Base-by-base conservation (phyloP, 208 protist species). In the Leishmania lainsoni region DNA sequence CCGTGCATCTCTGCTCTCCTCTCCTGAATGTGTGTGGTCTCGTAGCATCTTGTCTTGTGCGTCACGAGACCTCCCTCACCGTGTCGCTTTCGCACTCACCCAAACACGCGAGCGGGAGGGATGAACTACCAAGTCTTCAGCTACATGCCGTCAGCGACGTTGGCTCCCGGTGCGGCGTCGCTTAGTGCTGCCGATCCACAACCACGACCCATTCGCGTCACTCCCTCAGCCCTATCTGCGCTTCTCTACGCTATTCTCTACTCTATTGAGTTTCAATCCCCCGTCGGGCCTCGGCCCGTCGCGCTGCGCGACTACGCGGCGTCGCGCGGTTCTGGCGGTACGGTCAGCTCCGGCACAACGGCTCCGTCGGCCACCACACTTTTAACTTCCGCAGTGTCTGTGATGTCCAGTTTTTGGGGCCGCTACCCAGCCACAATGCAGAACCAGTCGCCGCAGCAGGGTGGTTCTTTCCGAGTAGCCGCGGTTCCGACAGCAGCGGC, bases 201-300 rank as follows among this genome's bases (percentile, higher is more conserved):
- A 17, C 76, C 79, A n/a, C 61, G 70, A 22, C 65, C 91, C 0
- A 90, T 96, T 20, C 84, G 88, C 65, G 91, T 96, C 35, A 96
- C 91, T 0, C 84, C 88, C 20, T 89, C 89, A 39, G 93, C 91
- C 42, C 81, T 94, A 58, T 89, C 91, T 8, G 83, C 85, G 66
- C 81, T 96, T 32, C 70, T 96, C 10, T 93, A 92, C 75, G 86
- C 87, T 35, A 90, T 96, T 81, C 82, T 94, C 16, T 89, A 92
- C 82, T 86, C 90, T 1, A 91, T 96, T 32, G 91, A 96, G 73
- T 94, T 94, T 78, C 91, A 95, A 65, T 83, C 88, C 8, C 92
- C 92, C 0, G 75, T 87, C 9, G 86, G 83, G 48, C 87, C 87
- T 52, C 78, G 80, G 3, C 84, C 84, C 8, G 61, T 71, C 6